Percentiles rank a stretch among this genome's conserved stretches.
These are phyloP conservation scores for Nicotiana obtusifolia DNA, from an alignment of 257 asterid genomes.

Conservation along the genomic window DNA sequence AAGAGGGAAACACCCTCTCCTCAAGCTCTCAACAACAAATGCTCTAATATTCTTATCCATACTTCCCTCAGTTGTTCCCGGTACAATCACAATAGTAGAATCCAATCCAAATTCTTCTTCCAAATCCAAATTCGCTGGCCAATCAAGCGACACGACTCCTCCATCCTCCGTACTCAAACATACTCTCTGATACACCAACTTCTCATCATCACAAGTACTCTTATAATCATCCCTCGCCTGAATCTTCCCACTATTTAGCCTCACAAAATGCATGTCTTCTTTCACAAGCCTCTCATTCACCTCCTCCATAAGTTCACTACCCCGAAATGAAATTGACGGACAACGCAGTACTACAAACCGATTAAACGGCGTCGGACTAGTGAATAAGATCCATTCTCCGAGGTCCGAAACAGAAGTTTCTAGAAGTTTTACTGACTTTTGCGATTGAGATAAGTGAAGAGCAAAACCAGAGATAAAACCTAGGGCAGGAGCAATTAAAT, in stretches of 20 bases:
- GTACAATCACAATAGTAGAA: slow-evolving; percentile 71
- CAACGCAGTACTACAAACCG: slow-evolving; percentile 81
- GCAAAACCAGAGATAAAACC: slow-evolving; percentile 75
- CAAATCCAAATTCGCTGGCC: slow-evolving; percentile 85
- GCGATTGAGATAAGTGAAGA: slow-evolving; percentile 34
- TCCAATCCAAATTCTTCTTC: slow-evolving; percentile 85
- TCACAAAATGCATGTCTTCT: slow-evolving; percentile 75
- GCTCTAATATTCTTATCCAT: slow-evolving; percentile 42
- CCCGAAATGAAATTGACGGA: slow-evolving; percentile 72
- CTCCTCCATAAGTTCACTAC: slow-evolving; percentile 50
- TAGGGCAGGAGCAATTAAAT: slow-evolving; percentile 53
- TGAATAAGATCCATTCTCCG: slow-evolving; percentile 81
- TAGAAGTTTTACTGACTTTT: background rate
- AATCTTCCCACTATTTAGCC: slow-evolving; percentile 56
- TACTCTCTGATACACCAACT: slow-evolving; percentile 74
- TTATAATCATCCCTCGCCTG: slow-evolving; percentile 25
- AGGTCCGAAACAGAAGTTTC: slow-evolving; percentile 20
- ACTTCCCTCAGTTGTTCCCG: slow-evolving; percentile 87
- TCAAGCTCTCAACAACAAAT: slow-evolving; percentile 63
- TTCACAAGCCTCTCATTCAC: slow-evolving; percentile 59
- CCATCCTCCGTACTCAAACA: slow-evolving; percentile 77
- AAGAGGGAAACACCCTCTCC: slow-evolving; percentile 75
- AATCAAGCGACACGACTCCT: slow-evolving; percentile 82
- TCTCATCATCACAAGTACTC: slow-evolving; percentile 20
- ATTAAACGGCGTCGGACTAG: slow-evolving; percentile 91